These are phyloP conservation scores for Trypanosoma caninum DNA, from an alignment of 208 protist genomes.

Conservation along the genomic window DNA sequence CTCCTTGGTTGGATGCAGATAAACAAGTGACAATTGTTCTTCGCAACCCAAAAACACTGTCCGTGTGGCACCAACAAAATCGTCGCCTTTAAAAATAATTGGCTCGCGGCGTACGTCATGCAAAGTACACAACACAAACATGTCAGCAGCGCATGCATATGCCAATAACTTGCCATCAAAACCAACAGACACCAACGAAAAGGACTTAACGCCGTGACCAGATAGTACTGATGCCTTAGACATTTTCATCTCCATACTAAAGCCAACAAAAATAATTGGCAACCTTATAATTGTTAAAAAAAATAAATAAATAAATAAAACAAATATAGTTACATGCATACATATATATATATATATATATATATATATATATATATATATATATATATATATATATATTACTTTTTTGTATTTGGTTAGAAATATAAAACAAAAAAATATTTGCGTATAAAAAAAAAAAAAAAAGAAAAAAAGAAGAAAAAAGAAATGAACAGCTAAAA, in stretches of 20 bases:
- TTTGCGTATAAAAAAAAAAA: background rate
- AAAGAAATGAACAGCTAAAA: background rate
- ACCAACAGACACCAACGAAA: slow-evolving; percentile 30
- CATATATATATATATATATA: too few relatives aligned
- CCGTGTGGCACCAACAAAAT: background rate
- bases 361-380: too few relatives aligned
- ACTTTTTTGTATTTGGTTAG: too few relatives aligned
- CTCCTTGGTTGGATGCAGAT: slow-evolving; percentile 48
- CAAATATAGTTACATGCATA: too few relatives aligned
- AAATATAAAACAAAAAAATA: slow-evolving; percentile 1
- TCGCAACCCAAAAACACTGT: slow-evolving; percentile 7
- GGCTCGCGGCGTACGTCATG: background rate
- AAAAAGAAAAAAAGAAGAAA: background rate
- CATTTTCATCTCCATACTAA: slow-evolving; percentile 6
- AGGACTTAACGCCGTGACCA: slow-evolving; percentile 29
- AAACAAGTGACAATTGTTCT: slow-evolving; percentile 50
- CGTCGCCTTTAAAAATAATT: slow-evolving; percentile 8
- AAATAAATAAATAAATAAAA: slow-evolving; percentile 4
- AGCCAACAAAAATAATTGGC: too few relatives aligned
- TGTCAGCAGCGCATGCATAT: slow-evolving; percentile 16
- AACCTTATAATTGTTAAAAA: too few relatives aligned
- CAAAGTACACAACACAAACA: slow-evolving; percentile 21
- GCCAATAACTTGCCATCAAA: slow-evolving; percentile 22
- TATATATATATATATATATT: too few relatives aligned
- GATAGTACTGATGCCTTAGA: background rate